Base-by-base conservation (phyloP, 23 red algal species). In the Gracilaria domingensis region DNA sequence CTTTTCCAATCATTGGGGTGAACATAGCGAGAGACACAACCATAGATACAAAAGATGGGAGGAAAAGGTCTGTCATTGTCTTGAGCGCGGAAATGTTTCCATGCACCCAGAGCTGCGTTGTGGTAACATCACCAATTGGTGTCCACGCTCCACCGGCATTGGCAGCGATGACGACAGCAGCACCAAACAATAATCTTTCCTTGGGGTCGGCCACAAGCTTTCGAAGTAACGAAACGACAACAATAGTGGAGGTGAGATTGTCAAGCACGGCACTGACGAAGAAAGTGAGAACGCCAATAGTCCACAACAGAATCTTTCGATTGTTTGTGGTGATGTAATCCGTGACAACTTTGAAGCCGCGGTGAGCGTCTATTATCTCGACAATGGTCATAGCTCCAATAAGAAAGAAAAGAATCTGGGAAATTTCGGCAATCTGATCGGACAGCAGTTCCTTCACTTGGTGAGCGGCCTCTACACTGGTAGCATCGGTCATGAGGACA, bases 81-180 rank as follows among this genome's bases (percentile, higher is more conserved):
- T 88, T 74, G 73, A 95, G 53, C 25, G 91, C 87, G 32, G 97
- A 86, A 51, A 99, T 96, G 58, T 99, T 91, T 28, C 97, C 97
- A n/a, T 93, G 86, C 24, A 96, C 93, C 97, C 97, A 99, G 25
- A 99, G 79, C 81, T 96, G 95, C n/a, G 97, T 99, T 2, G 97
- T 99, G 8, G 97, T 99, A 37, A 99, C 97, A 64, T 99, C 97
- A 14, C 97, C 97, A 59, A 99, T 95, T 9, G 97, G 97, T 38
- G 97, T 96, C 91, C 93, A 95, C 4, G 94, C 97, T 29, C 97
- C 97, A 11, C 97, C 97, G 35, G 93, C 94, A 87, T 99, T 99
- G 14, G 97, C 97, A 11, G 97, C 97, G 40, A 99, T 87, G 33
- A 99, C 97, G 25, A 99, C 89, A 36, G 86, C 84, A 30, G 91